Percentiles rank a stretch among this genome's conserved stretches.
Evolutionary conservation across 2,329 filamentous ascomycete species (phyloP).

Genomic region (Calycina herbarum): DNA sequence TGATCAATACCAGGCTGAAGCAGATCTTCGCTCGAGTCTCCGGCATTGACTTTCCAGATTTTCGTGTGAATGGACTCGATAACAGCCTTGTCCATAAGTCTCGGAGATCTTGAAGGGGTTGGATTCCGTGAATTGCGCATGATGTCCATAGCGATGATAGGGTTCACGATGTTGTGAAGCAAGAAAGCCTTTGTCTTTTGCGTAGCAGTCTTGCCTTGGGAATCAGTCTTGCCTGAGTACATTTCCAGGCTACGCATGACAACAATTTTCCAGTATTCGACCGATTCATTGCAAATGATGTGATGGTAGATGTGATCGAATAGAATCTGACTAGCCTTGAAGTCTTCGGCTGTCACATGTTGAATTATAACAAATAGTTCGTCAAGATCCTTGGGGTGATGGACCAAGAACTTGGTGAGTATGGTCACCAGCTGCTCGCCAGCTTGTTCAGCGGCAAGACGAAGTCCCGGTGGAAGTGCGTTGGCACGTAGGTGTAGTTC

Average conservation of each 20-base stretch:
- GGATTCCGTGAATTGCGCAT: slow-evolving; percentile 73
- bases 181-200: slow-evolving; percentile 93
- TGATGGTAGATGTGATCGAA: slow-evolving; percentile 81
- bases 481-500: slow-evolving; percentile 73
- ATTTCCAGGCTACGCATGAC: slow-evolving; percentile 84
- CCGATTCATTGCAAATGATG: slow-evolving; percentile 80
- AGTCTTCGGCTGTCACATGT: slow-evolving; percentile 76
- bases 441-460: slow-evolving; percentile 84
- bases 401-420: slow-evolving; percentile 75
- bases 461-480: slow-evolving; percentile 67
- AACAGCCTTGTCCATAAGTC: slow-evolving; percentile 80
- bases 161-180: slow-evolving; percentile 89
- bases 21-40: slow-evolving; percentile 80
- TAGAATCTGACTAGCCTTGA: slow-evolving; percentile 74
- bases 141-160: slow-evolving; percentile 94
- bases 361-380: slow-evolving; percentile 83
- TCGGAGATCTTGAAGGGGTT: slow-evolving; percentile 58
- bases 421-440: slow-evolving; percentile 85
- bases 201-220: slow-evolving; percentile 63
- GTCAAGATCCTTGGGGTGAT: slow-evolving; percentile 75
- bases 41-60: slow-evolving; percentile 87
- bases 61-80: slow-evolving; percentile 89
- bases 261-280: slow-evolving; percentile 81
- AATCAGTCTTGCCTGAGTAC: slow-evolving; percentile 68
- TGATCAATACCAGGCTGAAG: slow-evolving; percentile 88